Evolutionary conservation across 176 grass and related monocot genomes (phyloP).

Genomic region (Triticum turgidum): DNA sequence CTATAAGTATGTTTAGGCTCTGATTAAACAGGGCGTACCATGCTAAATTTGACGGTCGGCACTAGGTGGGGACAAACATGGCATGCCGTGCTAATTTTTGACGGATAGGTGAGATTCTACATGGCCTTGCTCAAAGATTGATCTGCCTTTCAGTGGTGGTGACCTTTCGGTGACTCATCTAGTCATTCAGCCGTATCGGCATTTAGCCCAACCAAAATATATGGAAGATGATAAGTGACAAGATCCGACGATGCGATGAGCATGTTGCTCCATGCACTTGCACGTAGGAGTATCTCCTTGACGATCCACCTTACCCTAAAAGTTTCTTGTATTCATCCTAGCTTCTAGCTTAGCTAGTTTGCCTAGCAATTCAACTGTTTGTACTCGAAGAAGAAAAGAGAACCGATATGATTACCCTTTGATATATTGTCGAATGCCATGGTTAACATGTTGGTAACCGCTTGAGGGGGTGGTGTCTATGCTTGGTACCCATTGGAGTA

Average conservation of each 20-base stretch:
- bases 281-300: not conserved
- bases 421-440: conserved; percentile 1
- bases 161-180: conserved; percentile 40
- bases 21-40: not conserved
- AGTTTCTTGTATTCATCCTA: not conserved
- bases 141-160: not conserved
- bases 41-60: not conserved
- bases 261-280: conserved; percentile 14
- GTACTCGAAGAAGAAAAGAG: not conserved
- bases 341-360: not conserved
- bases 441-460: conserved; percentile 12
- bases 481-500: not conserved
- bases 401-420: not conserved
- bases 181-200: conserved; percentile 32
- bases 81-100: not conserved
- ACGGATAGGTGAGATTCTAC: not conserved
- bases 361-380: not conserved
- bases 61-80: not conserved
- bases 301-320: not conserved
- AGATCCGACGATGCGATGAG: conserved; percentile 5
- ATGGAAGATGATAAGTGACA: not conserved
- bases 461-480: not conserved
- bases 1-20: not conserved
- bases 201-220: conserved; percentile 1
- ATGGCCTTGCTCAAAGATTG: not conserved